A percentile compares a stretch with the other conserved stretches of the same genome.
Evolutionary conservation across 805 yeast genomes (phyloP).

Genomic region (Teunomyces panamensis): DNA sequence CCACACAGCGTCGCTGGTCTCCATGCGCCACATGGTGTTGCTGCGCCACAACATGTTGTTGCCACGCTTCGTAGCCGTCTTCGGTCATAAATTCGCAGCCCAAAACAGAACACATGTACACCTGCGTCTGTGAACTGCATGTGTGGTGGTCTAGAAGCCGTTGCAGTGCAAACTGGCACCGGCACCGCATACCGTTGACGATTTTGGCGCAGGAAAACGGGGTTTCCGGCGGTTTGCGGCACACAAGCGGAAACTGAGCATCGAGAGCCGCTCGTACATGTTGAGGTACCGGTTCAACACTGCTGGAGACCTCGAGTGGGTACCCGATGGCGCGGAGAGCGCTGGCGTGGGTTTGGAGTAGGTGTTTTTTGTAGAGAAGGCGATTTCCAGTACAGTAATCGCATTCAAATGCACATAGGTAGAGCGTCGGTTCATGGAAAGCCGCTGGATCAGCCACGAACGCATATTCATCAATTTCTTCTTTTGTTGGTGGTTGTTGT

Average conservation of each 20-base stretch:
- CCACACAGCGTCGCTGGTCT: neutral
- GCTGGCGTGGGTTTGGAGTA: conserved; percentile 18
- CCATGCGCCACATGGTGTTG: conserved; percentile 15
- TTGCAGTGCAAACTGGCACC: neutral
- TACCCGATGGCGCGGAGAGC: conserved; percentile 22
- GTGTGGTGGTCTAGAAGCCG: neutral
- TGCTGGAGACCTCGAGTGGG: conserved; percentile 13
- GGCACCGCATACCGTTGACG: neutral
- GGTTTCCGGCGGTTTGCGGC: neutral
- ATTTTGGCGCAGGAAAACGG: neutral
- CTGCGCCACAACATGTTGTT: conserved; percentile 22
- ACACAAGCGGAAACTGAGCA: too few relatives aligned
- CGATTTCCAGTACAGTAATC: conserved; percentile 28
- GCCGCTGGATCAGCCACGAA: conserved; percentile 1
- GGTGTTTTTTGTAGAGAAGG: conserved; percentile 22
- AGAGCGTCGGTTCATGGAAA: conserved; percentile 7
- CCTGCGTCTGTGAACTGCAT: conserved; percentile 32
- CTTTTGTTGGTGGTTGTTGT: neutral
- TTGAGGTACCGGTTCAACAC: neutral
- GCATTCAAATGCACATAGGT: conserved; percentile 27
- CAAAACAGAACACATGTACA: conserved; percentile 34
- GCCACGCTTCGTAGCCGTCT: conserved; percentile 26
- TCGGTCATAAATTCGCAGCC: conserved; percentile 42
- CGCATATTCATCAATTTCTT: conserved; percentile 7
- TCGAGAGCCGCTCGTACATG: too few relatives aligned